Evolutionary conservation across 768 basidiomycete species (phyloP).

Genomic region (Lactarius akahatsu): DNA sequence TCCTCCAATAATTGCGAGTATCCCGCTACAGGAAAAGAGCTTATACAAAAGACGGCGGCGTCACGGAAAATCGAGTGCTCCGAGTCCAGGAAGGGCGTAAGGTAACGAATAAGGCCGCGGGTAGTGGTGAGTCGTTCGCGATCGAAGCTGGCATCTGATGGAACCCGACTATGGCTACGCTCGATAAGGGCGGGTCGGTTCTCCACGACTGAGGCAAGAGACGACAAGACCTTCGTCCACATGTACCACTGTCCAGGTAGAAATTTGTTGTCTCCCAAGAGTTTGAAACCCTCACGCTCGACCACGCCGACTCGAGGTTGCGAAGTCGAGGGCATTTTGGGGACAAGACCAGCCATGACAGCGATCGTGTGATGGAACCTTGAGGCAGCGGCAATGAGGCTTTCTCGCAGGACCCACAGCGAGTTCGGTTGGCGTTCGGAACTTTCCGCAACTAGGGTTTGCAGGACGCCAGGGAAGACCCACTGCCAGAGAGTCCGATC

Average conservation of each 20-base stretch:
- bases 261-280: slow-evolving; percentile 55
- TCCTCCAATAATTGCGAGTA: slow-evolving; percentile 85
- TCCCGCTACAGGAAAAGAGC: slow-evolving; percentile 72
- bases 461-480: slow-evolving; percentile 65
- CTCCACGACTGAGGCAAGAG: slow-evolving; percentile 71
- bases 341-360: slow-evolving; percentile 70
- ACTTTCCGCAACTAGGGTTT: slow-evolving; percentile 38
- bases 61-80: slow-evolving; percentile 83
- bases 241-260: slow-evolving; percentile 77
- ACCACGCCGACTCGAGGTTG: slow-evolving; percentile 41
- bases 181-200: slow-evolving; percentile 51
- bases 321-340: slow-evolving; percentile 48
- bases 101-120: slow-evolving; percentile 77
- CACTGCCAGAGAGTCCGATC: slow-evolving; percentile 77
- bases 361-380: slow-evolving; percentile 73
- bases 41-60: slow-evolving; percentile 84
- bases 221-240: slow-evolving; percentile 83
- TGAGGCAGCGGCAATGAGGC: slow-evolving; percentile 63
- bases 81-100: slow-evolving; percentile 85
- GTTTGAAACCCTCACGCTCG: slow-evolving; percentile 54
- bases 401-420: slow-evolving; percentile 56
- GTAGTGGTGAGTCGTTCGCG: slow-evolving; percentile 81
- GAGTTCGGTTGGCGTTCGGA: slow-evolving; percentile 49
- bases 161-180: slow-evolving; percentile 66
- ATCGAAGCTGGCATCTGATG: slow-evolving; percentile 73